A percentile compares a stretch with the other conserved stretches of the same genome.
Conservation (phyloP, 148 eudicot genomes). For the Bassia scoparia region DNA sequence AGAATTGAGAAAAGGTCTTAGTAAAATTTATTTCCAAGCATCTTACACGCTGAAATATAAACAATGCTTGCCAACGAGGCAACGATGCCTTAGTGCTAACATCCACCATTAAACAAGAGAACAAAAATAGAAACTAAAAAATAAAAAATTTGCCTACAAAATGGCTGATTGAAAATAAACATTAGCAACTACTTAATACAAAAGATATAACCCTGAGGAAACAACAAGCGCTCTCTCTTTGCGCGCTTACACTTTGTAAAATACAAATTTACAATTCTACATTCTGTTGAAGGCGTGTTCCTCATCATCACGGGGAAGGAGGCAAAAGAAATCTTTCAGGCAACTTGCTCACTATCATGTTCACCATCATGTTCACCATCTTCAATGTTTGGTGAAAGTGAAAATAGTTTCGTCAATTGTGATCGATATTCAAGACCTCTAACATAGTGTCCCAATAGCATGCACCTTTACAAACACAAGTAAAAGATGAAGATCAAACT, state of each 20-base stretch:
- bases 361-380: too few species aligned
- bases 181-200: conserved; percentile 6
- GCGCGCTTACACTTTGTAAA: background rate
- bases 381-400: conserved; percentile 28
- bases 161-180: background rate
- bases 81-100: too few species aligned
- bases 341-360: conserved; percentile 34
- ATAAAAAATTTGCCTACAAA: background rate
- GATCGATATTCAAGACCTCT: conserved; percentile 84
- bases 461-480: conserved; percentile 49
- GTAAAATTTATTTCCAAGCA: too few species aligned
- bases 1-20: too few species aligned
- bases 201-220: conserved; percentile 15
- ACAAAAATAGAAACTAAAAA: background rate
- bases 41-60: background rate
- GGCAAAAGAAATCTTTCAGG: conserved; percentile 23
- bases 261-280: background rate
- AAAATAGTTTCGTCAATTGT: conserved; percentile 64
- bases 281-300: background rate
- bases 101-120: background rate
- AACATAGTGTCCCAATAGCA: too few species aligned
- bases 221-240: background rate
- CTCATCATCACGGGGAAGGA: conserved; percentile 3
- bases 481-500: background rate
- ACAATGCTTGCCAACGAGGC: background rate